Evolutionary conservation across 345 rosid species (phyloP).

Genomic region (Heritiera fomes): DNA sequence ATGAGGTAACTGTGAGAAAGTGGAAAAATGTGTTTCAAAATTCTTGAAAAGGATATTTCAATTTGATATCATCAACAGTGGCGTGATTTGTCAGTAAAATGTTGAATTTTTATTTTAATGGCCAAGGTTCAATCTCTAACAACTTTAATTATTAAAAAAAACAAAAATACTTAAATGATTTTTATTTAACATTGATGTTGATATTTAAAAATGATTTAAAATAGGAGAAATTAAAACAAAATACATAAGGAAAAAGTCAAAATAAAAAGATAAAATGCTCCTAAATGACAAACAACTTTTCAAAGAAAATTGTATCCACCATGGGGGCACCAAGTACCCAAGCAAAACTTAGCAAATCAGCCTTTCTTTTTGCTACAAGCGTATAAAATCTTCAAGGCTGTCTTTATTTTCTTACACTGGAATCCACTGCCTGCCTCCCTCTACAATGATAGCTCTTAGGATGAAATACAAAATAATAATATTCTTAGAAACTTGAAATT

Average conservation of each 20-base stretch:
- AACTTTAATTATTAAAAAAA: too few relatives aligned
- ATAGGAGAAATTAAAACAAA: not conserved
- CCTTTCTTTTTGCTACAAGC: conserved; percentile 13
- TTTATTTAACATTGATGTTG: not conserved
- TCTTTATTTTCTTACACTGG: conserved; percentile 20
- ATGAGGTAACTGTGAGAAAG: not conserved
- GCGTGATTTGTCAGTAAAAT: too few relatives aligned
- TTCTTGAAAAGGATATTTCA: not conserved
- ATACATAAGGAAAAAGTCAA: not conserved
- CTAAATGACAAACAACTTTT: conserved; percentile 29
- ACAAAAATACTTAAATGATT: not conserved
- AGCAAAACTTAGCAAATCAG: conserved; percentile 9
- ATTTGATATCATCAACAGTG: not conserved
- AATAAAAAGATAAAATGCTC: not conserved
- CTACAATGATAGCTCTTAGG: not conserved
- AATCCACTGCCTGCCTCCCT: conserved; percentile 5
- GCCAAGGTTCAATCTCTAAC: too few relatives aligned
- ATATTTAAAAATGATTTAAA: too few relatives aligned
- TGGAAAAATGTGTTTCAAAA: conserved; percentile 2
- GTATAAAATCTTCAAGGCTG: not conserved
- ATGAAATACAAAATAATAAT: not conserved
- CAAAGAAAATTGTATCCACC: conserved; percentile 15
- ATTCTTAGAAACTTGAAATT: not conserved
- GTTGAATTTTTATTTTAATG: too few relatives aligned
- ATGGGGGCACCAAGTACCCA: not conserved